A percentile compares a stretch with the other conserved stretches of the same genome.
Evolutionary conservation across 2,329 filamentous ascomycete species (phyloP).

Genomic region (Emericellopsis atlantica): DNA sequence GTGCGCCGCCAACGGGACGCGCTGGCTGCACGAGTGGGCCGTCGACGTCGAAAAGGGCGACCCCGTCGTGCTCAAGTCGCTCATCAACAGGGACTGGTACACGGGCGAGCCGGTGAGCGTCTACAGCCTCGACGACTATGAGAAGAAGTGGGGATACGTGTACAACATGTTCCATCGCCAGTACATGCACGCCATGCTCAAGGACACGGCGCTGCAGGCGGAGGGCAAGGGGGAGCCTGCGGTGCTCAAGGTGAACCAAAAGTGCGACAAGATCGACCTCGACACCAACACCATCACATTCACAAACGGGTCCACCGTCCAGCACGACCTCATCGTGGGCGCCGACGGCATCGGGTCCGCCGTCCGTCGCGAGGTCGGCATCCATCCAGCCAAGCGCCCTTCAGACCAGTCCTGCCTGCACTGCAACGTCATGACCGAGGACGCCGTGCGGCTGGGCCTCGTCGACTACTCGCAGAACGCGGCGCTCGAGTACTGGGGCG

Average conservation of each 20-base stretch:
- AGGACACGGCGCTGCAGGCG: constrained; percentile 38
- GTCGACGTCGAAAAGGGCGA: constrained; percentile 53
- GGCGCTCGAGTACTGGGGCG: constrained; percentile 60
- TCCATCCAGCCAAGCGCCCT: constrained; percentile 44
- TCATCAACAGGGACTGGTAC: constrained; percentile 60
- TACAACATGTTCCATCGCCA: constrained; percentile 62
- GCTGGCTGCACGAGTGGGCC: constrained; percentile 57
- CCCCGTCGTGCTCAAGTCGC: constrained; percentile 49
- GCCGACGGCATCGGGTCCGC: constrained; percentile 56
- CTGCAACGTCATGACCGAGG: constrained; percentile 48
- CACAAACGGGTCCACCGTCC: constrained; percentile 31
- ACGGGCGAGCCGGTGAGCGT: constrained; percentile 54
- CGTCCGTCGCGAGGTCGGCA: constrained; percentile 51
- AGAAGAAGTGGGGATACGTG: constrained; percentile 49
- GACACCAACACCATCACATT: constrained; percentile 36
- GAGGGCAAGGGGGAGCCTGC: constrained; percentile 40
- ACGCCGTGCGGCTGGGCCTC: constrained; percentile 46
- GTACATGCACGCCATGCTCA: constrained; percentile 57
- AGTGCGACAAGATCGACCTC: constrained; percentile 39
- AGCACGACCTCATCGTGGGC: constrained; percentile 49
- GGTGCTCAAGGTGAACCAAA: constrained; percentile 42
- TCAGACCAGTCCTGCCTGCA: constrained; percentile 51
- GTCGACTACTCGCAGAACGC: constrained; percentile 48
- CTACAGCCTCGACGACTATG: constrained; percentile 52
- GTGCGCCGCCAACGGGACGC: constrained; percentile 57